Evolutionary conservation across 257 asterid genomes (phyloP).

Genomic region (Nicotiana noctiflora): DNA sequence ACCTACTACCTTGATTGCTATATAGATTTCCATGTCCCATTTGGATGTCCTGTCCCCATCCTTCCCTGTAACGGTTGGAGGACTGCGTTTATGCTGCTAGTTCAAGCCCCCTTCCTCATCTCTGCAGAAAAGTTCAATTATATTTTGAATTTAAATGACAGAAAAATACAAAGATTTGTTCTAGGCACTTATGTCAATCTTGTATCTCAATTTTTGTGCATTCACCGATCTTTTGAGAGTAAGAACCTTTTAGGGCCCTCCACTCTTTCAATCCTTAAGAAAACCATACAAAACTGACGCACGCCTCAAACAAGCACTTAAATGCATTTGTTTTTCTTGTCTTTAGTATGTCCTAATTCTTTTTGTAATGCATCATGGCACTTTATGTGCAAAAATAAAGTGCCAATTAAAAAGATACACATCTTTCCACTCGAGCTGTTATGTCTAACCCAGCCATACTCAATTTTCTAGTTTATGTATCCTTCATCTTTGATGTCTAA

Average conservation of each 20-base stretch:
- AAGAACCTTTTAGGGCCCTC: neutral
- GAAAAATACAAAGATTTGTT: neutral
- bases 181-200: neutral
- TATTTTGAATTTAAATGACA: neutral
- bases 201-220: neutral
- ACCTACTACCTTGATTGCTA: constrained; percentile 19
- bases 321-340: neutral
- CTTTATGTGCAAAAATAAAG: neutral
- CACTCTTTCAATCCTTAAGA: neutral
- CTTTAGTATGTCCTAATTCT: neutral
- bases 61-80: neutral
- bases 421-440: neutral
- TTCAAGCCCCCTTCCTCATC: constrained; percentile 8
- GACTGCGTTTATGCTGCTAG: neutral
- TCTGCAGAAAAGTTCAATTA: neutral
- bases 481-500: neutral
- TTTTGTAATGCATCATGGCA: neutral
- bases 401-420: neutral
- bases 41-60: neutral
- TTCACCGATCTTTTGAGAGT: neutral
- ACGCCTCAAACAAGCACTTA: neutral
- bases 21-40: constrained; percentile 26
- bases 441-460: neutral
- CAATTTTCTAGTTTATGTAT: neutral
- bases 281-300: neutral